Evolutionary conservation across 345 rosid species (phyloP).

Genomic region (Arabidopsis suecica): DNA sequence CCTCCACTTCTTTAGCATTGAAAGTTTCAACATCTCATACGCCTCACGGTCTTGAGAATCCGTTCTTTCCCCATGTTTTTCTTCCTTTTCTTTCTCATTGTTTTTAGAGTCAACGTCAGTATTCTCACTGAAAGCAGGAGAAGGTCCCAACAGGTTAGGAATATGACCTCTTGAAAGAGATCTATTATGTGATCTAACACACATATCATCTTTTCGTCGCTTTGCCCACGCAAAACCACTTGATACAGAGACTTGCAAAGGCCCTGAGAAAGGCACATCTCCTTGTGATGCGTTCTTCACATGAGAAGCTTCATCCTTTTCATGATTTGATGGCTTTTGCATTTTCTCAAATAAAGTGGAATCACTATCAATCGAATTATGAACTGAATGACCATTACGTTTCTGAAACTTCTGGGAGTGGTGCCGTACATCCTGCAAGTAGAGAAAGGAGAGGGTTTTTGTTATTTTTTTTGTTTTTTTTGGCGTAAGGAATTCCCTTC

Average conservation of each 20-base stretch:
- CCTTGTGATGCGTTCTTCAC: conserved; percentile 87
- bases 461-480: neutral
- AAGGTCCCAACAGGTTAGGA: conserved; percentile 62
- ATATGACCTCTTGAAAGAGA: conserved; percentile 73
- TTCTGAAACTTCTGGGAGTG: conserved; percentile 44
- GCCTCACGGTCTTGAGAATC: conserved; percentile 68
- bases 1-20: conserved; percentile 74
- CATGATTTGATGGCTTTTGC: conserved; percentile 57
- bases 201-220: conserved; percentile 63
- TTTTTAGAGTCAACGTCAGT: conserved; percentile 58
- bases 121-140: conserved; percentile 54
- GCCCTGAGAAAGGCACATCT: conserved; percentile 90
- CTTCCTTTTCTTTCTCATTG: conserved; percentile 51
- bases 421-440: conserved; percentile 57
- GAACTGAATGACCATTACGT: conserved; percentile 46
- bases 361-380: conserved; percentile 42
- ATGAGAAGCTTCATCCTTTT: conserved; percentile 66
- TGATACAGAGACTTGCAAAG: conserved; percentile 84
- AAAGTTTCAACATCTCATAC: conserved; percentile 57
- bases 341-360: conserved; percentile 50
- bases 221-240: conserved; percentile 98
- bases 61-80: conserved; percentile 44
- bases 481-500: neutral
- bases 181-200: conserved; percentile 60
- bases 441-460: conserved; percentile 13